Percentiles rank a stretch among this genome's conserved stretches.
These are phyloP conservation scores for Elongisporangium prolatum DNA, from an alignment of 352 stramenopile species.

Conservation along the genomic window DNA sequence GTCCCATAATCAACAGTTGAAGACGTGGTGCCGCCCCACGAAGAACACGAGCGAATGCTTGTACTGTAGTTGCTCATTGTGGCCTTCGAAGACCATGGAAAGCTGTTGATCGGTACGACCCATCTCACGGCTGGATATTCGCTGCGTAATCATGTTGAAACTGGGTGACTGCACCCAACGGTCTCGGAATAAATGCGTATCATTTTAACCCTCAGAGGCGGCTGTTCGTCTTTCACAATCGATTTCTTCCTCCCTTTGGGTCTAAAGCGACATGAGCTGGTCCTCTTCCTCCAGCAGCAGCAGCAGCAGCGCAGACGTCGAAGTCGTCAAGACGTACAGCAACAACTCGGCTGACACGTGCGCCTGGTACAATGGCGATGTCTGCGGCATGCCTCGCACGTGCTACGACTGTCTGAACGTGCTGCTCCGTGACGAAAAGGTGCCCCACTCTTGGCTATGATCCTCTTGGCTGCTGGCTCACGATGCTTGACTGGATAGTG, in stretches of 20 bases:
- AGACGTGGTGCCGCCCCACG: neutral
- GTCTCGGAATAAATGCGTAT: neutral
- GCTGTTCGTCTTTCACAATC: neutral
- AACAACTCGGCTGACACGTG: slow-evolving; percentile 21
- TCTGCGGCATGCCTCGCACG: slow-evolving; percentile 31
- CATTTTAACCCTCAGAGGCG: neutral
- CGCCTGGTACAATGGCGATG: slow-evolving; percentile 23
- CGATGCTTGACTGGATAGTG: neutral
- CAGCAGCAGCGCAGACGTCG: slow-evolving; percentile 1
- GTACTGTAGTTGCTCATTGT: neutral
- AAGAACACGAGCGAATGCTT: neutral
- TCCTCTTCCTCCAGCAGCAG: slow-evolving; percentile 10
- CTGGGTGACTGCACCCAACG: neutral
- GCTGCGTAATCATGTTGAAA: neutral
- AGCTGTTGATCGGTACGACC: no score
- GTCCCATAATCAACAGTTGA: neutral
- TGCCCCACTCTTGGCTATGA: no score
- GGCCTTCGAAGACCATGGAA: neutral
- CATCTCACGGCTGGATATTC: neutral
- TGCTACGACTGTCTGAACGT: slow-evolving; percentile 62
- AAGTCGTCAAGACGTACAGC: slow-evolving; percentile 16
- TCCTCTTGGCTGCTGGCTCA: neutral
- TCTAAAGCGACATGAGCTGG: slow-evolving; percentile 7
- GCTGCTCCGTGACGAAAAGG: neutral
- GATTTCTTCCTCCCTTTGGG: neutral